Base-by-base conservation (phyloP, 1,139 yeast genomes). In the Debaryomyces fabryi region DNA sequence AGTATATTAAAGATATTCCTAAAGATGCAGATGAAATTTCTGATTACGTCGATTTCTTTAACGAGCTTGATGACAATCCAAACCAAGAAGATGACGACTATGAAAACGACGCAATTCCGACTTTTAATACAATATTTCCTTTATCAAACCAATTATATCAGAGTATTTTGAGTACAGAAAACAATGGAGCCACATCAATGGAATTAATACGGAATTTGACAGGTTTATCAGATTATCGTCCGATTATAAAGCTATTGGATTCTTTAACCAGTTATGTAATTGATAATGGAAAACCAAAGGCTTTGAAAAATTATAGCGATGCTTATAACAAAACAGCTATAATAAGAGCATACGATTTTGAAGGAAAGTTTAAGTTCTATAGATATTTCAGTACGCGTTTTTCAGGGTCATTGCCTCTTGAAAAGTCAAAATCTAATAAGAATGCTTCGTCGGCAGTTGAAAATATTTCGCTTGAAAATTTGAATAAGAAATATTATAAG, bases 301-400 rank as follows among this genome's bases (percentile, higher is more conserved):
- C 63, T 4, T 46, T 66, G 6, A 67, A 64, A 42, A 51, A 52
- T 7, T 56, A 56, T 37, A 53, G 57, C 5, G 71, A 68, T 37
- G 58, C 60, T 18, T 64, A 66, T 47, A 57, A 56, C 6, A 54
- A 63, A 3, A 47, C 58, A 9, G 54, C 78, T 1, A 67, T 89
- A 2, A 75, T 86, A 1, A 74, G 88, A 50, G 85, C 85, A 24
- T 81, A 84, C 51, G 95, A 88, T 58, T 83, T 84, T 54, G 83
- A 82, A 51, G 95, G 96, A 0, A 83, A 90, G 55, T 74, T 78
- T 53, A 87, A 88, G 58, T 88, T 82, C 56, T 88, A 82, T 61
- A 72, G 96, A 36, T 84, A 88, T 55, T 83, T 85, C 53, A 76
- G 86, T 25, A 44, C 27, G 15, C 38, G 13, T 12, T 32, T 32